A percentile compares a stretch with the other conserved stretches of the same genome.
phyloP scores from a whole-genome alignment of 1,284 basidiomycete genomes.

The Cryptococcus deneoformans region DNA sequence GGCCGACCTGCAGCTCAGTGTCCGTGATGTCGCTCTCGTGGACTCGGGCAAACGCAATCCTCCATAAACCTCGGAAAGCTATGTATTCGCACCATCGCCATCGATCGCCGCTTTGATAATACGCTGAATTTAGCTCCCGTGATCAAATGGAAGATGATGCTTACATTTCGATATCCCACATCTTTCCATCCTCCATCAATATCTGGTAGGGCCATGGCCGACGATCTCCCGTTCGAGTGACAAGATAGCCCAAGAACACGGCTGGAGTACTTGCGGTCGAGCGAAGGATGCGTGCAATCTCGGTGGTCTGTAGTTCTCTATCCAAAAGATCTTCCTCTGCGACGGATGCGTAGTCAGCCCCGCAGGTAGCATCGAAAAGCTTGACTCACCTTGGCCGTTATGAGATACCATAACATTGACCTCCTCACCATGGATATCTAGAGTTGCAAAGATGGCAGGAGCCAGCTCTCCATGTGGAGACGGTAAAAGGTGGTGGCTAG shows the following conservation, averaged over 20 bases:
- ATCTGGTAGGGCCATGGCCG: conserved; percentile 83
- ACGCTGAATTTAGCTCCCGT: not conserved
- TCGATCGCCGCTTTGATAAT: conserved; percentile 13
- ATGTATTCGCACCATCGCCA: conserved; percentile 79
- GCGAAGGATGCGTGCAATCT: conserved; percentile 76
- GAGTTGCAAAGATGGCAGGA: conserved; percentile 83
- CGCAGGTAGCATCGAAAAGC: conserved; percentile 1
- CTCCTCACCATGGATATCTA: conserved; percentile 76
- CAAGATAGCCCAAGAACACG: conserved; percentile 79
- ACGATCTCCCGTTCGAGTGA: conserved; percentile 69
- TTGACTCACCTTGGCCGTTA: conserved; percentile 75
- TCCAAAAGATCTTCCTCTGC: conserved; percentile 83
- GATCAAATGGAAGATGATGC: conserved; percentile 2
- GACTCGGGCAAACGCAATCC: conserved; percentile 56
- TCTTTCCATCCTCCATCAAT: conserved; percentile 52
- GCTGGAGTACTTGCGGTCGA: conserved; percentile 70
- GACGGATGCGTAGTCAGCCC: no score
- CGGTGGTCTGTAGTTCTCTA: conserved; percentile 80
- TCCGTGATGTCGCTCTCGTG: conserved; percentile 46
- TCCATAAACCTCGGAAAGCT: conserved; percentile 74
- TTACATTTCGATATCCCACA: conserved; percentile 56
- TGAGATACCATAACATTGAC: conserved; percentile 84
- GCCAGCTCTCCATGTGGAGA: conserved; percentile 83
- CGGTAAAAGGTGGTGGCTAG: conserved; percentile 83
- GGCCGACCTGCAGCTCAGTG: conserved; percentile 43